phyloP scores from a whole-genome alignment of 2,329 filamentous ascomycete genomes.

The Tolypocladium pustulatum region DNA sequence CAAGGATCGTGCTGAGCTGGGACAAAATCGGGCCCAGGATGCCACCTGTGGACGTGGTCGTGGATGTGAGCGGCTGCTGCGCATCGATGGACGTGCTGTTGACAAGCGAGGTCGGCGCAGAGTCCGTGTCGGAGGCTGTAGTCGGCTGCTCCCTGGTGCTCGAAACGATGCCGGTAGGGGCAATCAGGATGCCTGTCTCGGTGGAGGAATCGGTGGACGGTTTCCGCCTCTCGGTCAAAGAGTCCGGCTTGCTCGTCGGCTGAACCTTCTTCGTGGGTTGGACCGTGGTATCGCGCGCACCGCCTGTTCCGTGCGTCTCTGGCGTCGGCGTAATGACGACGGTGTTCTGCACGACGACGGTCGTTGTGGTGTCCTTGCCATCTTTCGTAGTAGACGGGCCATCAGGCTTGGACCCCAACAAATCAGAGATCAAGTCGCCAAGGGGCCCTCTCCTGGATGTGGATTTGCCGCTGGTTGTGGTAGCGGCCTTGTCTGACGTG shows the following conservation, averaged over 20 bases:
- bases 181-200: constrained; percentile 13
- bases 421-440: constrained; percentile 13
- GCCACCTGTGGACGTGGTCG: constrained; percentile 3
- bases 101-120: not conserved
- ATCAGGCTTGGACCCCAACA: constrained; percentile 4
- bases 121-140: not conserved
- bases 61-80: not conserved
- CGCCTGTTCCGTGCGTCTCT: not conserved
- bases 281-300: not conserved
- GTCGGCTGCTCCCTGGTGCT: not conserved
- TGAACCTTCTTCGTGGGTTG: not conserved
- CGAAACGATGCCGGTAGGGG: constrained; percentile 14
- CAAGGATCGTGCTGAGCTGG: constrained; percentile 9
- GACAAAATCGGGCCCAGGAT: constrained; percentile 13
- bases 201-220: not conserved
- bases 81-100: not conserved
- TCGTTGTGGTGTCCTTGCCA: not conserved
- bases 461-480: constrained; percentile 6
- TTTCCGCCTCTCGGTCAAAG: not conserved
- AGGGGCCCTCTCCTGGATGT: constrained; percentile 9
- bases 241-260: not conserved
- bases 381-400: not conserved
- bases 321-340: not conserved
- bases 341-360: not conserved
- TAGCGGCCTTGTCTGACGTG: constrained; percentile 6